Conservation (phyloP, 805 yeast species). For the Kodamaea lidongshanica region DNA sequence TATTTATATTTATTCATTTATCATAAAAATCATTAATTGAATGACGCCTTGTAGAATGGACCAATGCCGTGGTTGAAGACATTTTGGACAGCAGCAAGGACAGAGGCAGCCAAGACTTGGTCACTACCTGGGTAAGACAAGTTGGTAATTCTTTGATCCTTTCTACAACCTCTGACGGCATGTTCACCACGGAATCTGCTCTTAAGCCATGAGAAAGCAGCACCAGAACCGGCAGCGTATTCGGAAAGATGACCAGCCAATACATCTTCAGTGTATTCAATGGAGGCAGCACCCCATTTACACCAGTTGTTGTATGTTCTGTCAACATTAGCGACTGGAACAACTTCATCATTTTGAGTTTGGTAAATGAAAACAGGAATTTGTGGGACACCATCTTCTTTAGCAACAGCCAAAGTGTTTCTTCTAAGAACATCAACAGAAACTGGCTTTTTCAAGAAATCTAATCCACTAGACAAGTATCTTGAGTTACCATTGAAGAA, state of each 20-base stretch:
- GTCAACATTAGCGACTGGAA: conserved; percentile 8
- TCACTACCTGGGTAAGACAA: conserved; percentile 42
- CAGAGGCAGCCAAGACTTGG: background rate
- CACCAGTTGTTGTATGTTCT: conserved; percentile 24
- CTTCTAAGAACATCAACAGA: conserved; percentile 12
- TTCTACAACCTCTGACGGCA: conserved; percentile 15
- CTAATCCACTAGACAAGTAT: background rate
- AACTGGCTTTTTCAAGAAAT: background rate
- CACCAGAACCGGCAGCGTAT: conserved; percentile 10
- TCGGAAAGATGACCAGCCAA: conserved; percentile 24
- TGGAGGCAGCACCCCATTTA: conserved; percentile 19
- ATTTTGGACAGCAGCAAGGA: conserved; percentile 1
- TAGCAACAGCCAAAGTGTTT: conserved; percentile 19
- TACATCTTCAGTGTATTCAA: conserved; percentile 23
- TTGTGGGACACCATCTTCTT: conserved; percentile 9
- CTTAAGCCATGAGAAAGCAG: conserved; percentile 16
- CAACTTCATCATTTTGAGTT: conserved; percentile 9
- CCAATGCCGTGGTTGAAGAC: conserved; percentile 4
- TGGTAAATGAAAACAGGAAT: conserved; percentile 12
- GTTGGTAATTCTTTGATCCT: conserved; percentile 38
- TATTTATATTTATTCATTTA: too few species aligned
- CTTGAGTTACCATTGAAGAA: background rate
- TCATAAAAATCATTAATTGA: too few species aligned
- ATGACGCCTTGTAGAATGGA: too few species aligned
- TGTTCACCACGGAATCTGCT: conserved; percentile 13